These are phyloP conservation scores for Populus ilicifolia DNA, from an alignment of 345 rosid species.

Conservation along the genomic window DNA sequence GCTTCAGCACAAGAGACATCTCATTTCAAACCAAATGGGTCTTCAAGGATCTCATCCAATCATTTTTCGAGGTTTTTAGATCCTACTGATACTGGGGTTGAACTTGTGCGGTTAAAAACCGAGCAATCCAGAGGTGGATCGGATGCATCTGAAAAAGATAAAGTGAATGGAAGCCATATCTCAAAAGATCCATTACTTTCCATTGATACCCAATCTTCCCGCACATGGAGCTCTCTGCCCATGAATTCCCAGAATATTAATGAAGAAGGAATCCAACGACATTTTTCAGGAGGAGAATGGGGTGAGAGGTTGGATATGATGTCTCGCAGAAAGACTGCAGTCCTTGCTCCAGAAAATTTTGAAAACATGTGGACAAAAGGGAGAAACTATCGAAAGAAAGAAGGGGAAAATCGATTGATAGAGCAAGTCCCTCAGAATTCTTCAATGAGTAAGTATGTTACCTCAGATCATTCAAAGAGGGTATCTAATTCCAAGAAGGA, in stretches of 20 bases:
- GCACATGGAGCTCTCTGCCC: slow-evolving; percentile 68
- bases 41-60: slow-evolving; percentile 59
- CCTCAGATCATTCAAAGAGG: slow-evolving; percentile 23
- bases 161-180: slow-evolving; percentile 31
- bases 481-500: slow-evolving; percentile 27
- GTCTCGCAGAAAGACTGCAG: slow-evolving; percentile 77
- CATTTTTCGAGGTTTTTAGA: slow-evolving; percentile 65
- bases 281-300: slow-evolving; percentile 68
- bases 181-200: slow-evolving; percentile 95
- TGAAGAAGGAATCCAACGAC: slow-evolving; percentile 40
- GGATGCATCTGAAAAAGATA: slow-evolving; percentile 35
- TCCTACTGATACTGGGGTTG: slow-evolving; percentile 87
- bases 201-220: slow-evolving; percentile 65
- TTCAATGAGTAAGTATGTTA: slow-evolving; percentile 32
- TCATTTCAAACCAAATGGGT: slow-evolving; percentile 49
- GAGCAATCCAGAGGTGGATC: slow-evolving; percentile 39
- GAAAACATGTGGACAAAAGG: slow-evolving; percentile 99
- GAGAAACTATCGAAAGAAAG: slow-evolving; percentile 67
- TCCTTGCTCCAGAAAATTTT: slow-evolving; percentile 92
- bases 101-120: slow-evolving; percentile 76
- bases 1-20: slow-evolving; percentile 49
- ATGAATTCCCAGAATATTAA: slow-evolving; percentile 41
- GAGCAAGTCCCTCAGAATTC: slow-evolving; percentile 40
- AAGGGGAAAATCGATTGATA: slow-evolving; percentile 32
- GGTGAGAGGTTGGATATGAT: slow-evolving; percentile 71